Evolutionary conservation across 345 rosid species (phyloP), one percentile per base, ranked within the genome.

Genomic region (Anastatica hierochuntica): DNA sequence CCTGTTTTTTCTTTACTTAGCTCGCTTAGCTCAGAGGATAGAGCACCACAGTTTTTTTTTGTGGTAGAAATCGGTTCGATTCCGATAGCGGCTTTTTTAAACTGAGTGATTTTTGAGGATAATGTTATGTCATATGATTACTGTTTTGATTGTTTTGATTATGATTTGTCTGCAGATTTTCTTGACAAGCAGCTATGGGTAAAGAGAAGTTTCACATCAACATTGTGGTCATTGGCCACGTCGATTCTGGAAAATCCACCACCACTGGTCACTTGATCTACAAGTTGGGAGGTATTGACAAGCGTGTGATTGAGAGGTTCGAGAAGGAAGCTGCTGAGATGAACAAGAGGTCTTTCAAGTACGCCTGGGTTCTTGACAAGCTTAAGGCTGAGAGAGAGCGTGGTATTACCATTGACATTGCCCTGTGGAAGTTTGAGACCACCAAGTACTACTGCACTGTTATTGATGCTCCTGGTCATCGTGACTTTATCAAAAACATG

Each of bases 271-370:
- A 83, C 66, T 76, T 83, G 75, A 83, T 79, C 72, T 83, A 83
- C 80, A 83, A 83, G 86, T 75, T 83, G 1, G 90, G 90, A 33
- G 90, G 90, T 24, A 83, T 83, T 49, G 90, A 83, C 86, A 83
- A 83, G 80, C 90, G 90, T 77, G 90, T 83, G 9, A 83, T 83
- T 6, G 90, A 83, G 69, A 79, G 85, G 69, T 83, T 83, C 7
- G 90, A 83, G 84, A 83, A 83, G 78, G 90, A 83, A 49, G 90
- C 90, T 56, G 86, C 90, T 51, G 90, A 83, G 80, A 83, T 83
- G 90, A 83, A 83, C 82, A 83, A 83, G 64, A 76, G 90, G 68
- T 83, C 90, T 1, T 83, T 83, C 80, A 83, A 83, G 76, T 83
- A 83, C 17, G 90, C 90, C 0, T 83, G 90, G 90, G 90, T 83